Percentiles rank a stretch among this genome's conserved stretches.
These are phyloP conservation scores for Syzygium syzygioides DNA, from an alignment of 441 rosid species.

Conservation along the genomic window DNA sequence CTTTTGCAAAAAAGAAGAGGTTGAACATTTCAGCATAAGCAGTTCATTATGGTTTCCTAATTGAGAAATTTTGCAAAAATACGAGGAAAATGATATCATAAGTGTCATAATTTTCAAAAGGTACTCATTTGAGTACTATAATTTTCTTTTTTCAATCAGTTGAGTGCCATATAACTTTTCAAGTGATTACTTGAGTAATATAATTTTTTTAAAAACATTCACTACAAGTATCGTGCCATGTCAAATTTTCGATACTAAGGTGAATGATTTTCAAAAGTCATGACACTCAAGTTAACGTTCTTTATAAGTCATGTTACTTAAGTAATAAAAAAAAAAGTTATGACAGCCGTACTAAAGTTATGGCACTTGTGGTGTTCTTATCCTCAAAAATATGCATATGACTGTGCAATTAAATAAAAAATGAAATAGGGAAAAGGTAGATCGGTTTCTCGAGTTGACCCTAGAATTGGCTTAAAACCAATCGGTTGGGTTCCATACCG, in stretches of 20 bases:
- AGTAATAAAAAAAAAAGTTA: background rate
- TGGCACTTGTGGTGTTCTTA: background rate
- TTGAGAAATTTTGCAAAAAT: background rate
- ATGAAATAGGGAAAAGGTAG: background rate
- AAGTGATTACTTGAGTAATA: background rate
- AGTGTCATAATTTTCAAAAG: background rate
- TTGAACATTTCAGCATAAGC: background rate
- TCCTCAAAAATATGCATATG: background rate
- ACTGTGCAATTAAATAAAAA: background rate
- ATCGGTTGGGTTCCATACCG: background rate
- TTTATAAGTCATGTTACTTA: background rate
- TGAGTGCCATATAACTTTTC: background rate
- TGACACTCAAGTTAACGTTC: background rate
- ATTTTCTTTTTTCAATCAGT: background rate
- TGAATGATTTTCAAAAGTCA: background rate
- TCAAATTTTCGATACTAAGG: rapidly evolving
- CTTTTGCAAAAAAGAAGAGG: background rate
- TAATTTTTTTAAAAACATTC: background rate
- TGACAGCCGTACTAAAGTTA: background rate
- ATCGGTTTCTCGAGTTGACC: background rate
- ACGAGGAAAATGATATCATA: background rate
- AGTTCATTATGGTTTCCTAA: background rate
- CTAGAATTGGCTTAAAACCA: background rate
- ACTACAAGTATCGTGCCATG: background rate
- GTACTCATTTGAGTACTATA: background rate